These are phyloP conservation scores for Hypholoma fasciculare DNA, from an alignment of 768 basidiomycete species.

Conservation along the genomic window DNA sequence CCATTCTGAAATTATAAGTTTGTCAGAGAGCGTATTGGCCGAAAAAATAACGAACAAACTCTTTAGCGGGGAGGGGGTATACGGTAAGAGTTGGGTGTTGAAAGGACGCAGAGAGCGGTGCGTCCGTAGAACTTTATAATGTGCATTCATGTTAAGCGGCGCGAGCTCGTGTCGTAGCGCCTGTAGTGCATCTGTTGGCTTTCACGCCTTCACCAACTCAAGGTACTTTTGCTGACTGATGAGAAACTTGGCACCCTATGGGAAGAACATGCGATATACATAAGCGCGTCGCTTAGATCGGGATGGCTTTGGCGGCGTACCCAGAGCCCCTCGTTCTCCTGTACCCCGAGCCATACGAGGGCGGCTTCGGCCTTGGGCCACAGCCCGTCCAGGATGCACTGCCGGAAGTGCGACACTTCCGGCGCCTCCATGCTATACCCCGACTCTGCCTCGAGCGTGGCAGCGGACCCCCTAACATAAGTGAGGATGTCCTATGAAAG, in stretches of 20 bases:
- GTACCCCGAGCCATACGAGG: constrained; percentile 67
- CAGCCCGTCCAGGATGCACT: constrained; percentile 73
- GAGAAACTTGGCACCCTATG: constrained; percentile 79
- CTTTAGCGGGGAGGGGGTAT: constrained; percentile 25
- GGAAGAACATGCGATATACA: constrained; percentile 12
- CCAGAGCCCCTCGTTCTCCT: constrained; percentile 67
- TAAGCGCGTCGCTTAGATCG: neutral
- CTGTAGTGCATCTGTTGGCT: constrained; percentile 78
- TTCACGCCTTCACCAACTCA: constrained; percentile 81
- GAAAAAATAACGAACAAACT: constrained; percentile 13
- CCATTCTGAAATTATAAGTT: constrained; percentile 45
- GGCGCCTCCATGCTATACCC: constrained; percentile 83
- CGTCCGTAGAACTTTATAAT: constrained; percentile 32
- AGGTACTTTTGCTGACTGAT: constrained; percentile 96
- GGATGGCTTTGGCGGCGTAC: constrained; percentile 39
- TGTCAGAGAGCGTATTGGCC: constrained; percentile 4
- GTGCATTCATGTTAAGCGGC: constrained; percentile 72
- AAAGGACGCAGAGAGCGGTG: constrained; percentile 10
- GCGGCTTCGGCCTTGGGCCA: constrained; percentile 81
- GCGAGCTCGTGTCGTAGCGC: constrained; percentile 90
- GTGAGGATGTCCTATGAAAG: constrained; percentile 7
- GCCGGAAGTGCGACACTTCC: constrained; percentile 78
- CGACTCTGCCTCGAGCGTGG: constrained; percentile 88
- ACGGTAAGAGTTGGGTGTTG: constrained; percentile 14
- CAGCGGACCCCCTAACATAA: constrained; percentile 74